Percentiles rank a stretch among this genome's conserved stretches.
Conservation (phyloP, 768 basidiomycete species). For the Coprinopsis cinerea region DNA sequence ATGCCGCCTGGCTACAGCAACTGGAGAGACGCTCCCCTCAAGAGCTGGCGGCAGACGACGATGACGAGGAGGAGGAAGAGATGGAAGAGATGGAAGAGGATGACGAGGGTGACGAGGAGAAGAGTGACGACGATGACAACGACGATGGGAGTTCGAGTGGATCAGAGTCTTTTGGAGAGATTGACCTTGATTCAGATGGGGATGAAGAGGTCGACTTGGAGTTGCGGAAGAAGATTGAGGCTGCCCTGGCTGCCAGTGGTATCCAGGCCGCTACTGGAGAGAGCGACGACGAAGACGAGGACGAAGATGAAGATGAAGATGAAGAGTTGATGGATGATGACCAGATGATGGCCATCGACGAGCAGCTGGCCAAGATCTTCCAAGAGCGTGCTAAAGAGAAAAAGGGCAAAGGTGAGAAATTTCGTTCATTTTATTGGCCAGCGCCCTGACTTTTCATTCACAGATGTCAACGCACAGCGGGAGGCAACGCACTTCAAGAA, state of each 20-base stretch:
- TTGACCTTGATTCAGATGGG: conserved; percentile 29
- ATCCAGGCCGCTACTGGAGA: conserved; percentile 52
- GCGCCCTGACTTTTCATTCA: conserved; percentile 1
- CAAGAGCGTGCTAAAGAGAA: conserved; percentile 55
- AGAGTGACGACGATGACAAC: conserved; percentile 28
- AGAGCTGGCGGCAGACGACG: conserved; percentile 34
- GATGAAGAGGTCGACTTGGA: conserved; percentile 53
- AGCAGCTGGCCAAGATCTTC: conserved; percentile 87
- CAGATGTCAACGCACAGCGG: conserved; percentile 66
- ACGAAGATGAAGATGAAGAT: conserved; percentile 52
- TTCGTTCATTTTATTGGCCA: not conserved
- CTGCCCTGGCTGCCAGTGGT: conserved; percentile 55
- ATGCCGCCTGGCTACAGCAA: conserved; percentile 51
- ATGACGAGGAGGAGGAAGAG: conserved; percentile 32
- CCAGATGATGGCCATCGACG: conserved; percentile 96
- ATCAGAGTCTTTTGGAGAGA: conserved; percentile 10
- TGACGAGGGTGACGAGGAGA: conserved; percentile 31
- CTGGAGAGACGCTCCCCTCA: conserved; percentile 64
- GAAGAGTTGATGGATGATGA: conserved; percentile 90
- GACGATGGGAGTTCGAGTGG: conserved; percentile 25
- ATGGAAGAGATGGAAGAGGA: too few relatives aligned
- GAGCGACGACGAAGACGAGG: conserved; percentile 47
- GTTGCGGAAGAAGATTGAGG: conserved; percentile 63
- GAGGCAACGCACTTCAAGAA: conserved; percentile 97
- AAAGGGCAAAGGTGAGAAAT: conserved; percentile 58